These are phyloP conservation scores for Ustilago tritici DNA, from an alignment of 1,284 basidiomycete species.

Conservation along the genomic window DNA sequence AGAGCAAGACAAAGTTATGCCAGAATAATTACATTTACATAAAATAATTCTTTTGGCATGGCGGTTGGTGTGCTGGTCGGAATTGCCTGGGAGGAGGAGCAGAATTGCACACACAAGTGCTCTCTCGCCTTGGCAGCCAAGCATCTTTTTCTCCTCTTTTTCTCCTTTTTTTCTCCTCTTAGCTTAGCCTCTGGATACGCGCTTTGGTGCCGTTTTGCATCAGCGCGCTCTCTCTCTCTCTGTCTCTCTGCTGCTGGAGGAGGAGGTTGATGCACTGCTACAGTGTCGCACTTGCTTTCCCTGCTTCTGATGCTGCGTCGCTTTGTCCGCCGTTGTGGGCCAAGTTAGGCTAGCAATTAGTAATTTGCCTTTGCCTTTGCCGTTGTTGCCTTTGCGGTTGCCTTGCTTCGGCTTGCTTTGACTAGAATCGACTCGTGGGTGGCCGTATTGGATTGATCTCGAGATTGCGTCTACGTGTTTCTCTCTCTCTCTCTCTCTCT, in stretches of 20 bases:
- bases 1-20: no score
- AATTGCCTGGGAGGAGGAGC: conserved; percentile 5
- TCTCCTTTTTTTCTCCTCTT: not conserved
- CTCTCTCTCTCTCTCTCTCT: not conserved
- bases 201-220: no score
- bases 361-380: no score
- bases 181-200: no score
- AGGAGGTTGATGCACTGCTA: not conserved
- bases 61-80: not conserved
- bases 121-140: conserved; percentile 13
- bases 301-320: not conserved
- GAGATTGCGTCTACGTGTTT: not conserved
- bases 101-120: no score
- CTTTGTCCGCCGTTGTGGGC: not conserved
- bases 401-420: not conserved
- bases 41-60: not conserved
- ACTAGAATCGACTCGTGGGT: conserved; percentile 8
- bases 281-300: conserved; percentile 10
- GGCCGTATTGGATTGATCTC: not conserved
- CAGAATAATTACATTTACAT: not conserved
- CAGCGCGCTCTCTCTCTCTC: not conserved
- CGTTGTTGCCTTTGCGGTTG: not conserved
- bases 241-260: not conserved
- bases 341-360: not conserved
- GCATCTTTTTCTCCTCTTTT: not conserved